Percentiles rank a stretch among this genome's conserved stretches.
These are phyloP conservation scores for Melampsora abietis-canadensis DNA, from an alignment of 1,284 basidiomycete genomes.

Conservation along the genomic window DNA sequence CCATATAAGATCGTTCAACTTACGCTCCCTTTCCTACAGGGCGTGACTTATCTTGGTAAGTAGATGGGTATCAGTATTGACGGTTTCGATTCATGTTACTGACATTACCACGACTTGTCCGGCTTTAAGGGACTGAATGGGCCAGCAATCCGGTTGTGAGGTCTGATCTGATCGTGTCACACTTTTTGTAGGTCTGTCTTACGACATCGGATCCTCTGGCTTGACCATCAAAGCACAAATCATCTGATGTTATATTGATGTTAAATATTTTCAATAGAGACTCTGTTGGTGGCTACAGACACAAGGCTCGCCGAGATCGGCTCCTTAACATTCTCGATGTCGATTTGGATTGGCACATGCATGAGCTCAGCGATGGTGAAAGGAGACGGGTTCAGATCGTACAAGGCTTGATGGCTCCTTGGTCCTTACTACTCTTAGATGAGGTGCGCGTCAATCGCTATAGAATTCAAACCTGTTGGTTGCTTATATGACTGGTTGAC, in stretches of 20 bases:
- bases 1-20: not conserved
- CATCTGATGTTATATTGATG: not conserved
- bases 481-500: not conserved
- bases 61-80: constrained; percentile 52
- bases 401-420: constrained; percentile 93
- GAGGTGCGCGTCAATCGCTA: constrained; percentile 60
- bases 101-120: not conserved
- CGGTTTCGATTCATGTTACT: not conserved
- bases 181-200: constrained; percentile 64
- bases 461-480: not conserved
- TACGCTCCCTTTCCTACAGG: constrained; percentile 52
- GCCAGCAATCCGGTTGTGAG: constrained; percentile 95
- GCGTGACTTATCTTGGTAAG: constrained; percentile 88
- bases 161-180: constrained; percentile 80
- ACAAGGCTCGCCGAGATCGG: constrained; percentile 80
- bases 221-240: not conserved
- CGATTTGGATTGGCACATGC: constrained; percentile 86
- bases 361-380: constrained; percentile 91
- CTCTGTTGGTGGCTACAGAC: constrained; percentile 89
- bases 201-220: not conserved
- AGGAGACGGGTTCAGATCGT: constrained; percentile 87
- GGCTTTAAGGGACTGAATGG: constrained; percentile 58
- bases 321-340: constrained; percentile 90
- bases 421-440: constrained; percentile 88
- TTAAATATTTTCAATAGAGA: constrained; percentile 56